Evolutionary conservation across 1,284 basidiomycete genomes (phyloP).

Genomic region (Spongiforma sp.): DNA sequence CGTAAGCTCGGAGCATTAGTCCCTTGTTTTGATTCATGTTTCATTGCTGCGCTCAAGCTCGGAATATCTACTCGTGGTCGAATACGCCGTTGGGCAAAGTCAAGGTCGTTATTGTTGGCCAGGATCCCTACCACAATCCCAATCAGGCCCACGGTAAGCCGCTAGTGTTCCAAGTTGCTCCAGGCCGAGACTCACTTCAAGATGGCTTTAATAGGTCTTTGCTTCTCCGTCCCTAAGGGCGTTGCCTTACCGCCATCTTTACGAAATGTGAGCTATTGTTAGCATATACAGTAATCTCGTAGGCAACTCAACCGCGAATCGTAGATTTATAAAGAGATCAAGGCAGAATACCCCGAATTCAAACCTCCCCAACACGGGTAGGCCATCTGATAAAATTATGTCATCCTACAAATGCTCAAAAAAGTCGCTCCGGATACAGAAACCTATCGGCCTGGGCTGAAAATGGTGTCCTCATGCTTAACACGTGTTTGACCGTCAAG

Average conservation of each 20-base stretch:
- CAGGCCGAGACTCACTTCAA: slow-evolving; percentile 17
- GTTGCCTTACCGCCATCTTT: slow-evolving; percentile 80
- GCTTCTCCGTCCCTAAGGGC: slow-evolving; percentile 86
- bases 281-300: slow-evolving; percentile 5
- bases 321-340: slow-evolving; percentile 90
- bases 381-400: slow-evolving; percentile 40
- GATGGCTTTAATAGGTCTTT: slow-evolving; percentile 57
- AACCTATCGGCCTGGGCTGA: slow-evolving; percentile 86
- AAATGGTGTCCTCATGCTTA: slow-evolving; percentile 91
- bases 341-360: slow-evolving; percentile 83
- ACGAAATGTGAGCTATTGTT: slow-evolving; percentile 61
- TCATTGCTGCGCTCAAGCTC: slow-evolving; percentile 46
- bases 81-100: slow-evolving; percentile 79
- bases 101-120: slow-evolving; percentile 82
- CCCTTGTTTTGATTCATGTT: slow-evolving; percentile 5
- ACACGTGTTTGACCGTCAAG: slow-evolving; percentile 88
- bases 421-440: slow-evolving; percentile 37
- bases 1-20: slow-evolving; percentile 48
- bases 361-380: slow-evolving; percentile 85
- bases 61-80: slow-evolving; percentile 84
- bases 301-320: slow-evolving; percentile 14
- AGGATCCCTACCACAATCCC: slow-evolving; percentile 75
- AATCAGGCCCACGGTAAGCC: slow-evolving; percentile 74
- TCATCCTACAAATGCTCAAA: slow-evolving; percentile 19
- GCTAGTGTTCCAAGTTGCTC: not conserved